Evolutionary conservation across 805 yeast genomes (phyloP), one percentile per base, ranked within the genome.

Genomic region (Tetrapisispora taiwanensis): DNA sequence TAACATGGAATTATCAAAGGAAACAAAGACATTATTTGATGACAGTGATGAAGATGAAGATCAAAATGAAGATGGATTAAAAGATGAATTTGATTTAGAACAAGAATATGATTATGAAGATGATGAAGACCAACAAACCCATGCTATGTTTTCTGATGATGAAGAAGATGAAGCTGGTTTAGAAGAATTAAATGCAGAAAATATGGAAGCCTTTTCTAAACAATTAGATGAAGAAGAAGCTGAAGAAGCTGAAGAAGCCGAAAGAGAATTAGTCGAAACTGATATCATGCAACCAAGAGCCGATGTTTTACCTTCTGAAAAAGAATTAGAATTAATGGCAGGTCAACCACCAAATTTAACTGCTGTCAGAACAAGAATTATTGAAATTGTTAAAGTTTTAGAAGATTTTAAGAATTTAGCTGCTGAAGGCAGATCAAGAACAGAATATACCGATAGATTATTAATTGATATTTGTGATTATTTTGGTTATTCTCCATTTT

Each of bases 371-470:
- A 86, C 96, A 17, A 79, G 98, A 68, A 90, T 92, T 84, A 79
- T 90, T 54, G 98, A 92, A 69, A 78, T 94, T 50, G 90, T 89
- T 41, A 89, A 89, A 62, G 96, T 90, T 15, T 74, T 92, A 54
- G 97, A 90, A 64, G 86, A 90, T 65, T 87, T 90, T 69, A 80
- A 79, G 59, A 81, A 70, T 42, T 60, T 86, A 56, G 82, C 87
- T 7, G 95, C 88, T 62, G 89, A 79, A 54, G 96, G 95, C 13
- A 79, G 77, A 60, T 80, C 90, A 39, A 81, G 99, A 69, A 69
- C 82, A 18, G 95, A 88, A 51, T 88, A 92, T 60, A 72, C 76
- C 37, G 79, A 79, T 45, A 80, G 94, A 66, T 71, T 92, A 49
- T 67, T 90, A 24, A 75, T 75, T 49, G 99, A 92, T 67, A 86